Conservation (phyloP, 805 yeast species). For the Sugiyamaella floridensis region DNA sequence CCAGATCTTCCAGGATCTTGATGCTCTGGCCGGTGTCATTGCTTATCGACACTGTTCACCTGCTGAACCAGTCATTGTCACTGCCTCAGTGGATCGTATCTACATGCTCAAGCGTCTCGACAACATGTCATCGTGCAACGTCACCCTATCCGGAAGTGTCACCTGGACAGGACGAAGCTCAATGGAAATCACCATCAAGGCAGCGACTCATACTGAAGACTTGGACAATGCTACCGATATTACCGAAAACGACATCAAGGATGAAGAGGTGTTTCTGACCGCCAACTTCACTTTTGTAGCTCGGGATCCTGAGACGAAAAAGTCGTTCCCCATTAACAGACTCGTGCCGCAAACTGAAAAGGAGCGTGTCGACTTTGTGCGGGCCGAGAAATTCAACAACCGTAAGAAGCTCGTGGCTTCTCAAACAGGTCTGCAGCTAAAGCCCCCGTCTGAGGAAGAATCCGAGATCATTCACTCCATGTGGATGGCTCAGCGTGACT, state of each 20-base stretch:
- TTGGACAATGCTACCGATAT: constrained; percentile 45
- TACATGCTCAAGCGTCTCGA: constrained; percentile 81
- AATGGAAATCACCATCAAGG: constrained; percentile 90
- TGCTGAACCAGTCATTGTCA: constrained; percentile 90
- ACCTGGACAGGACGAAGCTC: constrained; percentile 94
- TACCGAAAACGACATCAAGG: constrained; percentile 49
- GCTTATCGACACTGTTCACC: constrained; percentile 93
- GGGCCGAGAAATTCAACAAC: constrained; percentile 86
- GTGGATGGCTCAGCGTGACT: constrained; percentile 44
- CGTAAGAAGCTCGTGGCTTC: constrained; percentile 75
- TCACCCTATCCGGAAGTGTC: constrained; percentile 82
- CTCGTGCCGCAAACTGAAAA: constrained; percentile 65
- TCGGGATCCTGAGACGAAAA: constrained; percentile 87
- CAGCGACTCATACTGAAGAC: constrained; percentile 61
- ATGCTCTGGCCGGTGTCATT: constrained; percentile 88
- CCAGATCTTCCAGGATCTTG: constrained; percentile 88
- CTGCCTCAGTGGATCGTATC: constrained; percentile 90
- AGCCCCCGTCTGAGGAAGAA: constrained; percentile 72
- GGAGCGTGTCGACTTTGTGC: constrained; percentile 76
- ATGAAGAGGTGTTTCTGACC: constrained; percentile 66
- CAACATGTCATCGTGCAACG: constrained; percentile 64
- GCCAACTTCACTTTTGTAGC: constrained; percentile 96
- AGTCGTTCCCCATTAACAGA: constrained; percentile 77
- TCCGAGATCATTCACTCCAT: constrained; percentile 66
- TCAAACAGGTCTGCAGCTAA: constrained; percentile 50